These are phyloP conservation scores for Inga leiocalycina DNA, from an alignment of 306 rosid species.

Conservation along the genomic window DNA sequence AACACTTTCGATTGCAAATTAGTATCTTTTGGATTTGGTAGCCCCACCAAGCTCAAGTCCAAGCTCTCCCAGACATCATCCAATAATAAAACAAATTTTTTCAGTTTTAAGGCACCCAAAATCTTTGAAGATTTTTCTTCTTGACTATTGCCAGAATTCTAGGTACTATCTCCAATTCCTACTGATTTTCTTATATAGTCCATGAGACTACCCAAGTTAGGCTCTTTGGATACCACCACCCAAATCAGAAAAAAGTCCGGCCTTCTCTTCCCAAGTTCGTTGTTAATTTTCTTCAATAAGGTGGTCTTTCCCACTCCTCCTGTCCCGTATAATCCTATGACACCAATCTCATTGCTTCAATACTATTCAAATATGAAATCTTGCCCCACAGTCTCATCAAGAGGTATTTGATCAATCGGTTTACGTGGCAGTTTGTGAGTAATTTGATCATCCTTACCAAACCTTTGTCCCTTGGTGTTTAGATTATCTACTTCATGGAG, in stretches of 20 bases:
- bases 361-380: not conserved
- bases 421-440: not conserved
- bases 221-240: too few relatives aligned
- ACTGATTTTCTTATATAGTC: not conserved
- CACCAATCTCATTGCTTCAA: not conserved
- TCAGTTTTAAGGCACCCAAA: not conserved
- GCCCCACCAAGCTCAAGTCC: conserved; percentile 25
- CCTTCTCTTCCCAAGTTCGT: too few relatives aligned
- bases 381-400: not conserved
- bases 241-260: too few relatives aligned
- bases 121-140: conserved; percentile 11
- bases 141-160: not conserved
- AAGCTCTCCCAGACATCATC: conserved; percentile 35
- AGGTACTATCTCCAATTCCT: not conserved
- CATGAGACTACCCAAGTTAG: too few relatives aligned
- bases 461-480: fast-evolving
- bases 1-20: conserved; percentile 6
- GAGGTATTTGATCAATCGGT: not conserved
- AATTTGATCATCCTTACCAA: not conserved
- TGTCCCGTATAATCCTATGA: conserved; percentile 35
- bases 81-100: conserved; percentile 29
- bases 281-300: not conserved
- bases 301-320: conserved; percentile 33
- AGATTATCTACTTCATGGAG: not conserved
- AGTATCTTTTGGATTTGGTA: not conserved